Percentiles rank a stretch among this genome's conserved stretches.
Conservation (phyloP, 495 filamentous ascomycete species). For the Zalerion maritima region DNA sequence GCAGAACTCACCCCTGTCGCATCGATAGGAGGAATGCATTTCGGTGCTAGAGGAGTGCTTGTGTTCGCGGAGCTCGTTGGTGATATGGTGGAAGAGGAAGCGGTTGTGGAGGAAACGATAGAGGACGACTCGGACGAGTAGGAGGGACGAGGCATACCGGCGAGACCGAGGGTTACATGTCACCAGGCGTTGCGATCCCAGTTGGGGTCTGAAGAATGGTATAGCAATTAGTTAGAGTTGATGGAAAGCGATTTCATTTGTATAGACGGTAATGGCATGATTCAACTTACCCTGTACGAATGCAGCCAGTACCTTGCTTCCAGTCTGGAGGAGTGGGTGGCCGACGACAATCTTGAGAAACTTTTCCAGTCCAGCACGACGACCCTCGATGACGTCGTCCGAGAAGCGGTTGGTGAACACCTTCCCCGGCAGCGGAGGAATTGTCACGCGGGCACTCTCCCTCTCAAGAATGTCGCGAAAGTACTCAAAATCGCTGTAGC, state of each 20-base stretch:
- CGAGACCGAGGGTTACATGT: too few relatives aligned
- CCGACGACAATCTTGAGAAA: conserved; percentile 97
- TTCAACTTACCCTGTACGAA: conserved; percentile 79
- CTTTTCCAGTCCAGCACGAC: conserved; percentile 79
- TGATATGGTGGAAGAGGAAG: too few relatives aligned
- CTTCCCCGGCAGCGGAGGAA: conserved; percentile 90
- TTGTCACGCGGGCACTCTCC: conserved; percentile 84
- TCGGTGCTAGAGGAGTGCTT: too few relatives aligned
- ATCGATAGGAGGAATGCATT: too few relatives aligned
- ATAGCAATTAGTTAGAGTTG: too few relatives aligned
- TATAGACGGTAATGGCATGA: conserved; percentile 3
- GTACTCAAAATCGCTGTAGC: conserved; percentile 96
- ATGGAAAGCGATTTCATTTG: conserved; percentile 18
- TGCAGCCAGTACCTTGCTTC: conserved; percentile 85
- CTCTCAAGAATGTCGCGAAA: conserved; percentile 97
- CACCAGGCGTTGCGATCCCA: conserved; percentile 73
- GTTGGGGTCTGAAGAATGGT: conserved; percentile 63
- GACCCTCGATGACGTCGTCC: conserved; percentile 95
- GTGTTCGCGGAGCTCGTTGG: too few relatives aligned
- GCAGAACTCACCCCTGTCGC: too few relatives aligned
- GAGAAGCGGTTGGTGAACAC: conserved; percentile 97
- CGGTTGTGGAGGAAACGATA: too few relatives aligned
- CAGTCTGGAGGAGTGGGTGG: conserved; percentile 91
- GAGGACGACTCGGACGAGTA: too few relatives aligned
- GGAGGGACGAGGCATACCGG: conserved; percentile 17